Base-by-base conservation (phyloP, 108 stramenopile species). In the Chaetoceros tenuissimus region DNA sequence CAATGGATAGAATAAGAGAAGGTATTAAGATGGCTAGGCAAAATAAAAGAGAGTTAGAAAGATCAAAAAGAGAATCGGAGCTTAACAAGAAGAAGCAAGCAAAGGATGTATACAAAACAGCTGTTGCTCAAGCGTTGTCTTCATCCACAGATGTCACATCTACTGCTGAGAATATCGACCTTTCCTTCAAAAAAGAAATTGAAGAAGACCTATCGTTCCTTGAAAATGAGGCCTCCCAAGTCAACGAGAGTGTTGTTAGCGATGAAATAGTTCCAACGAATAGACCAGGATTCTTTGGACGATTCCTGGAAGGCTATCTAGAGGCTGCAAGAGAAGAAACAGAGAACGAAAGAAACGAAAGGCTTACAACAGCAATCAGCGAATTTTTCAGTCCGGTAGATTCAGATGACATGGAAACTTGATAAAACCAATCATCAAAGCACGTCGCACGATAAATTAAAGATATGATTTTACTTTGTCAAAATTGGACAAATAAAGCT, bases 271-370 rank as follows among this genome's bases (percentile, higher is more conserved):
- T 21, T 47, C 10, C 19, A 17, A 47, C 57, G 17, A 48, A 46
- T 67, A 67, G 49, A 68, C 63, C 24, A 81, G 79, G 83, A 52
- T 87, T 92, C 53, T 78, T 87, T 26, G 50, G 75, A 48, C 74
- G 84, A n/a, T 92, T 92, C 71, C 85, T 87, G 2, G 84, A 87
- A 47, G 90, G 90, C 17, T 92, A 92, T 51, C 60, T 77, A 2
- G 77, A 79, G 13, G 75, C 72, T 18, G 72, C 72, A 48, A 72
- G 73, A 2, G 72, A 81, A 18, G 80, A 67, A 43, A 55, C 49
- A 52, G 78, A 80, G 27, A 60, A 78, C 13, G 70, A 64, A 57
- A 63, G 68, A 57, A 82, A 80, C 28, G 78, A 78, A 49, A 72
- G 77, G 10, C 61, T 87, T 31, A 72, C 85, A 3, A 64, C 59